Evolutionary conservation across 140 eudicot species (phyloP).

Genomic region (Flaveria floridana): DNA sequence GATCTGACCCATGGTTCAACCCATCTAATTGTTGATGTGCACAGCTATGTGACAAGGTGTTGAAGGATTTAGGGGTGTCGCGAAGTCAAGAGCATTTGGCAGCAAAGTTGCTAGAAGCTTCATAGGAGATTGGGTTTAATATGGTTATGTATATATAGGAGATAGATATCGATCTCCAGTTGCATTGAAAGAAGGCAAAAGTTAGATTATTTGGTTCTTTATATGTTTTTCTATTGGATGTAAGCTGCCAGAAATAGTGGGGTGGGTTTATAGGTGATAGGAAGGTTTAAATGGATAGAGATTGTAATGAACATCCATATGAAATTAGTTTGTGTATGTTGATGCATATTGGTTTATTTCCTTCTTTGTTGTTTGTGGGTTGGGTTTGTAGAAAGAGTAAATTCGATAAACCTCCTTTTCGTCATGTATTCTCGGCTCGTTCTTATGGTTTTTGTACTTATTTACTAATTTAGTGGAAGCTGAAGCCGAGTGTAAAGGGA

Average conservation of each 20-base stretch:
- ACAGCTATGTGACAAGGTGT: conserved; percentile 80
- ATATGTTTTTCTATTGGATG: conserved; percentile 13
- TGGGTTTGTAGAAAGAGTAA: no score
- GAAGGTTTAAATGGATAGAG: not conserved
- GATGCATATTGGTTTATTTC: not conserved
- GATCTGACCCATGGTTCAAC: not conserved
- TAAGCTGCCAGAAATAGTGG: not conserved
- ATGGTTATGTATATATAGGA: conserved; percentile 23
- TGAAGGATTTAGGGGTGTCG: conserved; percentile 64
- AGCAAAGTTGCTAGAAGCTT: conserved; percentile 44
- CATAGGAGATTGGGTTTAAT: conserved; percentile 18
- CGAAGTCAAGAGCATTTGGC: conserved; percentile 54
- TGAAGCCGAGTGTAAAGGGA: no score
- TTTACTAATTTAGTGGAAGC: no score
- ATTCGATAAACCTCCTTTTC: no score
- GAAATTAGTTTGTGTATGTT: conserved; percentile 15
- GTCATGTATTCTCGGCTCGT: no score
- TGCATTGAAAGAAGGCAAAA: conserved; percentile 18
- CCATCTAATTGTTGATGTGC: not conserved
- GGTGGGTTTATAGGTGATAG: not conserved
- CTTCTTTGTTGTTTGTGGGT: no score
- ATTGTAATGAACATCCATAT: not conserved
- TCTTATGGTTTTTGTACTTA: no score
- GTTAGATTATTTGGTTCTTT: conserved; percentile 26
- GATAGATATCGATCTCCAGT: conserved; percentile 24